Conservation (phyloP, 768 basidiomycete genomes). For the Calocybe gangraenosa region DNA sequence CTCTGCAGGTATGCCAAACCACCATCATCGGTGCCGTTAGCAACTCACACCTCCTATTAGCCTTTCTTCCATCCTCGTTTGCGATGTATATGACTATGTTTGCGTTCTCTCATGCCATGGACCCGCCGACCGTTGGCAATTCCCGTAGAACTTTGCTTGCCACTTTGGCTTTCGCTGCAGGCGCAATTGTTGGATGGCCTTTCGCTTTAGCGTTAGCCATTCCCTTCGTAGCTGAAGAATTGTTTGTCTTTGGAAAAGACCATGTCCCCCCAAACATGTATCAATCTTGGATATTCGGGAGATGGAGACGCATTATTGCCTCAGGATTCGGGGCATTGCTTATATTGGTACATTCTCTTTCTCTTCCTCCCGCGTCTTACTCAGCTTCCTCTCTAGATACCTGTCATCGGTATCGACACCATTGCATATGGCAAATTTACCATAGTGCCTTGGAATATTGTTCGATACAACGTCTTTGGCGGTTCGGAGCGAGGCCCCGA, state of each 20-base stretch:
- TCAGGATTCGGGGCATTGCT: conserved; percentile 54
- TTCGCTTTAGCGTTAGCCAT: conserved; percentile 85
- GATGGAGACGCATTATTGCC: conserved; percentile 54
- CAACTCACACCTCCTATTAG: conserved; percentile 32
- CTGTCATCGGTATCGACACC: conserved; percentile 80
- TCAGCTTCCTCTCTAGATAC: conserved; percentile 50
- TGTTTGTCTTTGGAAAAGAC: conserved; percentile 76
- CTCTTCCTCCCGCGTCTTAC: neutral
- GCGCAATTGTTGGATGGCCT: conserved; percentile 94
- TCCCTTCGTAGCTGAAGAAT: conserved; percentile 88
- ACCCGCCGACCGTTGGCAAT: conserved; percentile 51
- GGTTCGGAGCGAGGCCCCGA: conserved; percentile 77
- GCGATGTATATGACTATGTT: conserved; percentile 86
- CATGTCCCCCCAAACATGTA: conserved; percentile 42
- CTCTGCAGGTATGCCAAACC: conserved; percentile 62
- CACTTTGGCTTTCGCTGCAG: conserved; percentile 70
- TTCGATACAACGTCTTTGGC: conserved; percentile 91
- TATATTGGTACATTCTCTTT: conserved; percentile 50
- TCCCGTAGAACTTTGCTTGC: conserved; percentile 56
- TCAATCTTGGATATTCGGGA: conserved; percentile 52
- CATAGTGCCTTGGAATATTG: conserved; percentile 89
- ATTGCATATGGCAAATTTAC: conserved; percentile 77
- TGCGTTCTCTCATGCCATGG: conserved; percentile 68
- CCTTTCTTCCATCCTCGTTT: conserved; percentile 93
- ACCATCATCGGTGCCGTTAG: neutral